phyloP scores from a whole-genome alignment of 108 stramenopile species.

The Stephanodiscus minutulus region DNA sequence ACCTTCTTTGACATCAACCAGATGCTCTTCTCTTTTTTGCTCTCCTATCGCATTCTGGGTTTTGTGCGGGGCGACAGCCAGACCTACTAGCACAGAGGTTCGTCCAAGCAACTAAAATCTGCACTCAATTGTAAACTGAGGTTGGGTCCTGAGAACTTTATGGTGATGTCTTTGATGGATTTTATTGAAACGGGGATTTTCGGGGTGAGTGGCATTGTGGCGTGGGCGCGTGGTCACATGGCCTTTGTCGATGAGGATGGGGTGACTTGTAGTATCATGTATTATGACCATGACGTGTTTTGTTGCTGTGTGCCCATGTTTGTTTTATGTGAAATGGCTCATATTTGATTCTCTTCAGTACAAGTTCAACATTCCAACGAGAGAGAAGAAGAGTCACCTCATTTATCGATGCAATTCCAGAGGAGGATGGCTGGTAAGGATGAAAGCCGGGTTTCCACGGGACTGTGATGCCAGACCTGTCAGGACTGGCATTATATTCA shows the following conservation, averaged over 20 bases:
- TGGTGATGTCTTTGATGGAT: conserved; percentile 45
- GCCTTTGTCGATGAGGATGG: conserved; percentile 36
- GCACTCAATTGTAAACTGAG: too few species aligned
- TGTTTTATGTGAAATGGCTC: conserved; percentile 2
- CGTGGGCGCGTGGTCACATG: conserved; percentile 32
- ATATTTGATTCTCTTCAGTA: conserved; percentile 17
- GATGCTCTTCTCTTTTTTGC: too few species aligned
- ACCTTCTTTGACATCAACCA: too few species aligned
- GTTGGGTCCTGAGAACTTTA: conserved; percentile 19
- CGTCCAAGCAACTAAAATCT: too few species aligned
- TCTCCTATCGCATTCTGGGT: too few species aligned
- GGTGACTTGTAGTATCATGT: conserved; percentile 28
- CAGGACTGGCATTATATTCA: conserved; percentile 17
- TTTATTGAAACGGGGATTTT: conserved; percentile 24
- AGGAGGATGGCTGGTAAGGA: conserved; percentile 31
- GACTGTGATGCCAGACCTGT: not conserved
- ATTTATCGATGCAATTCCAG: conserved; percentile 20
- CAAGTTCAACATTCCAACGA: conserved; percentile 40
- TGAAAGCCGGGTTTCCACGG: conserved; percentile 5
- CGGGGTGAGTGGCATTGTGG: too few species aligned
- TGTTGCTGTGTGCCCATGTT: not conserved
- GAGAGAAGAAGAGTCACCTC: conserved; percentile 42
- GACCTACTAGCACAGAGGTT: too few species aligned
- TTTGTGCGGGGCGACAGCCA: too few species aligned
- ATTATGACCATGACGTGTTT: conserved; percentile 41